These are phyloP conservation scores for Chlamydomonas sp. DNA, from an alignment of 139 green algal species.

Conservation along the genomic window DNA sequence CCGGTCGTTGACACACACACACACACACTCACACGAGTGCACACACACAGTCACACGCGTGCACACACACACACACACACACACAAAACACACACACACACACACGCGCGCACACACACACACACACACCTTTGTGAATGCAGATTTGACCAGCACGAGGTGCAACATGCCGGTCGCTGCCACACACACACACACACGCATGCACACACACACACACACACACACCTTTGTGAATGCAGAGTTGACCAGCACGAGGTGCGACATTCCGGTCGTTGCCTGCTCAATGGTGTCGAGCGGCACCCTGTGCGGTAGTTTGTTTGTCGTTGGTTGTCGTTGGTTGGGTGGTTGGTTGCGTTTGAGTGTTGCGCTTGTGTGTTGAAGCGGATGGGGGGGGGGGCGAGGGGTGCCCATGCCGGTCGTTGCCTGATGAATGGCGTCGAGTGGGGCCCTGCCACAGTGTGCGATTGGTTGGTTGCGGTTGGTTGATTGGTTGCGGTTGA, in stretches of 20 bases:
- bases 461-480: too few relatives aligned
- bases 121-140: neutral
- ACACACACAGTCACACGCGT: too few relatives aligned
- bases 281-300: constrained; percentile 1
- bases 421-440: too few relatives aligned
- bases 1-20: too few relatives aligned
- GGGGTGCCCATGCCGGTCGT: constrained; percentile 72
- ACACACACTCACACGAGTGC: too few relatives aligned
- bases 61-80: too few relatives aligned
- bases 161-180: neutral
- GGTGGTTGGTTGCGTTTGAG: neutral
- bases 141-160: neutral
- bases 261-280: constrained; percentile 57
- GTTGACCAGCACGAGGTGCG: constrained; percentile 85
- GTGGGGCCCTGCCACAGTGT: too few relatives aligned
- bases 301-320: constrained; percentile 10
- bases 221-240: constrained; percentile 53
- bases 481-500: too few relatives aligned
- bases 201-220: constrained; percentile 12
- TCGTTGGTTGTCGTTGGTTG: neutral
- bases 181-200: constrained; percentile 4
- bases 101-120: neutral
- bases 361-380: neutral
- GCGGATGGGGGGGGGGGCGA: neutral
- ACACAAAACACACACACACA: too few relatives aligned